Evolutionary conservation across 371 early-diverging fungal genomes (phyloP), one percentile per base, ranked within the genome.

Genomic region (Lichtheimia ramosa): DNA sequence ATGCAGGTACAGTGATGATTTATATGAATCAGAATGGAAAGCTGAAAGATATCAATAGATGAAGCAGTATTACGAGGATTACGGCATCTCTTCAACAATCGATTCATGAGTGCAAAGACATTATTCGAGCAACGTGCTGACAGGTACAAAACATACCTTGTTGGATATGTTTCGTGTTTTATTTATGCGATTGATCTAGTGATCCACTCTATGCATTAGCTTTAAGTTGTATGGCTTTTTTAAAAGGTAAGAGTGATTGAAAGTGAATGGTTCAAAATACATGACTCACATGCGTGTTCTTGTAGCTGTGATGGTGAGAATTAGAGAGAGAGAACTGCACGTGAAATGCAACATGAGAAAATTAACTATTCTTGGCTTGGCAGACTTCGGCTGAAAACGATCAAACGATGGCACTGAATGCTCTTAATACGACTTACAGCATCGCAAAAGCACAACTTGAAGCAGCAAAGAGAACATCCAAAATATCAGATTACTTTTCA

Each of bases 191-290:
- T 50, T 2, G 6, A 48, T 21, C 39, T 51, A 75, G 66, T 16
- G 74, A 82, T 58, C 83, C 83, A 15, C 54, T 79, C 10, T 65
- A 74, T 64, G 80, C 80, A 14, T 55, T 79, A 3, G 74, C 74
- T 3, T 55, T 77, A 8, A 75, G 83, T n/a, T 75, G 64, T 14
- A 79, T 82, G 75, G 70, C 67, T 8, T 79, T 77, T 58, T 54
- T 82, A 27, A 82, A 79, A 75, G 78, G 78, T 77, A 71, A 58
- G 42, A 10, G 5, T 8, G 5, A 34, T 34, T 34, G 34, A 8
- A 34, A 34, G 34, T 8, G 34, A 34, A 34, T 34, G 34, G 34
- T 5, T 5, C 7, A 27, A 34, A 1, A 8, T 34, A 34, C 10
- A 34, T 34, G 34, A 34, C 43, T 34, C 2, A 28, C 27, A 55